A percentile compares a stretch with the other conserved stretches of the same genome.
Conservation (phyloP, 768 basidiomycete genomes). For the Mycena chlorophos region DNA sequence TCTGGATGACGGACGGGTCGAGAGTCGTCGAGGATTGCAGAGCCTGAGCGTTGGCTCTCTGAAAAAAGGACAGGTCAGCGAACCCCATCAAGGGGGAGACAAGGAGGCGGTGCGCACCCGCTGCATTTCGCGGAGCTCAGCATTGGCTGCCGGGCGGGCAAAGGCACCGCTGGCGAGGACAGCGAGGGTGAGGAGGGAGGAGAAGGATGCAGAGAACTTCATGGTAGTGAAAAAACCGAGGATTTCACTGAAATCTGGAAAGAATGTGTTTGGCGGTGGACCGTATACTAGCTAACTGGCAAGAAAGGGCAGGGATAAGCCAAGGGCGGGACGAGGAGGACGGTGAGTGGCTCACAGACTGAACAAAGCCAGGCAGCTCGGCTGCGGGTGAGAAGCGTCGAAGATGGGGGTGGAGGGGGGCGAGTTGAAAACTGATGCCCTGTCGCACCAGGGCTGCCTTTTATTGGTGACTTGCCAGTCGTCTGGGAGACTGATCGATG, state of each 20-base stretch:
- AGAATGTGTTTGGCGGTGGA: conserved; percentile 32
- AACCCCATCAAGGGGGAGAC: no score
- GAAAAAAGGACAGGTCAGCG: no score
- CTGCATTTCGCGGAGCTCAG: no score
- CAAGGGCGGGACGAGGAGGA: conserved; percentile 21
- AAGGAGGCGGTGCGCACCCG: no score
- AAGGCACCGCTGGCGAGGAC: conserved; percentile 40
- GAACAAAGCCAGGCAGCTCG: conserved; percentile 46
- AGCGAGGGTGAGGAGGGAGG: conserved; percentile 40
- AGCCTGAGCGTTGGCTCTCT: conserved; percentile 33
- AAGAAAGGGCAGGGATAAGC: conserved; percentile 29
- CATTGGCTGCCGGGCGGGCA: conserved; percentile 26
- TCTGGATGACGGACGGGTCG: background rate
- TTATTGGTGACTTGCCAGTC: conserved; percentile 18
- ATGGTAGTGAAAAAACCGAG: conserved; percentile 41
- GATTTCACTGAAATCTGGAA: conserved; percentile 53
- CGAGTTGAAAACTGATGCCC: conserved; percentile 23
- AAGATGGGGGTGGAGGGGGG: conserved; percentile 27
- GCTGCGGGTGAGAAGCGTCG: conserved; percentile 45
- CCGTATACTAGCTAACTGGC: conserved; percentile 32
- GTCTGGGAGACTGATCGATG: background rate
- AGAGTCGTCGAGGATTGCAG: conserved; percentile 14
- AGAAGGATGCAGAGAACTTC: conserved; percentile 49
- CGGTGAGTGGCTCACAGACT: conserved; percentile 18
- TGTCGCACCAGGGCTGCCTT: conserved; percentile 11